These are phyloP conservation scores for Cytidiella melzeri DNA, from an alignment of 768 basidiomycete species.

Conservation along the genomic window DNA sequence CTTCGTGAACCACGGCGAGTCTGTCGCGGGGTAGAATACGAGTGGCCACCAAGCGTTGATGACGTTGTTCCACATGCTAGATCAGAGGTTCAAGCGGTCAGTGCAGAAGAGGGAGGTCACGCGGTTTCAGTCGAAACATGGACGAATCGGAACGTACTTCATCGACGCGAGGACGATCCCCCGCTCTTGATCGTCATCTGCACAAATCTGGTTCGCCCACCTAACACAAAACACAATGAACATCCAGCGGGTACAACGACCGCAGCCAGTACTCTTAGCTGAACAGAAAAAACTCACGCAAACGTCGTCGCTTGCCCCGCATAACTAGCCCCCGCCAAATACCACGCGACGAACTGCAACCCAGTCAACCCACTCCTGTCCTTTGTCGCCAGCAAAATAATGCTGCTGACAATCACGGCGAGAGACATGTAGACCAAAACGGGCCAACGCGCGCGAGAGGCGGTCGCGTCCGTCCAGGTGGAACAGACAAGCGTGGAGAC, in stretches of 20 bases:
- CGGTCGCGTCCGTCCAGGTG: slow-evolving; percentile 55
- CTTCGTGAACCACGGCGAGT: slow-evolving; percentile 60
- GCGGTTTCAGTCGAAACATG: not conserved
- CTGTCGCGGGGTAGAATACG: slow-evolving; percentile 67
- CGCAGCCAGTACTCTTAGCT: no score
- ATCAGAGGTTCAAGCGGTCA: slow-evolving; percentile 1
- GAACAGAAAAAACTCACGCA: slow-evolving; percentile 36
- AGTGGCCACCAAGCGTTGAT: slow-evolving; percentile 68
- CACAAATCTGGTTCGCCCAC: slow-evolving; percentile 77
- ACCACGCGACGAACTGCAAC: not conserved
- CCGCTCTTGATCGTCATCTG: slow-evolving; percentile 65
- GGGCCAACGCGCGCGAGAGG: slow-evolving; percentile 49
- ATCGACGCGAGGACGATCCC: slow-evolving; percentile 67
- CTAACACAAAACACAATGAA: no score
- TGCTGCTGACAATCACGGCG: slow-evolving; percentile 45
- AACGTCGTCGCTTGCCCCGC: slow-evolving; percentile 75
- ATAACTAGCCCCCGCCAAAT: slow-evolving; percentile 61
- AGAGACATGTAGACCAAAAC: slow-evolving; percentile 59
- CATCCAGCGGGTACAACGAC: no score
- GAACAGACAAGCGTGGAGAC: slow-evolving; percentile 57
- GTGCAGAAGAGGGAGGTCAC: not conserved
- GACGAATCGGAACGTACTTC: slow-evolving; percentile 41
- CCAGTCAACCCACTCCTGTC: not conserved
- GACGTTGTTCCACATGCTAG: slow-evolving; percentile 66
- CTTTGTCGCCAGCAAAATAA: slow-evolving; percentile 39